Base-by-base conservation (phyloP, 1,284 basidiomycete genomes). In the Wolfiporia cocos region DNA sequence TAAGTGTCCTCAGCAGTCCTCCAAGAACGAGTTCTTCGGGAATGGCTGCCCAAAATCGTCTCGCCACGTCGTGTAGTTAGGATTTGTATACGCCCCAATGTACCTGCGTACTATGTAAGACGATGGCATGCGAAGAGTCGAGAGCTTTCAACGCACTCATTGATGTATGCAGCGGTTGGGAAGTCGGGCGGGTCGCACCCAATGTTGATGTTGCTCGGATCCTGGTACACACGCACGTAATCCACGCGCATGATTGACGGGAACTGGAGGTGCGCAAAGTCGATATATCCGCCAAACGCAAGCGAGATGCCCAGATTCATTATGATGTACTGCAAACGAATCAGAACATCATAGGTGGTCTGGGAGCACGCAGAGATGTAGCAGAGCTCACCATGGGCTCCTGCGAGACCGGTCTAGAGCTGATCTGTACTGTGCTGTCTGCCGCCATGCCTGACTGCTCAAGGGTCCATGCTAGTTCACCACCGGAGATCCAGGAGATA, bases 151-250 rank as follows among this genome's bases (percentile, higher is more conserved):
- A 63, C 76, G 29, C 49, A 82, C 82, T 76, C 61, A 22, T 82
- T 65, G 51, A 90, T 89, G 57, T 90, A 90, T 15, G 73, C 68
- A 26, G 70, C 61, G 0, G 92, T 94, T 0, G 91, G 92, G 60
- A 80, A 84, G 39, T 79, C 76, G 19, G 68, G 63, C 5, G 91
- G 91, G 54, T 92, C 85, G 56, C 92, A 95, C 3, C 90, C 88
- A 22, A 90, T 69, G 58, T 86, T 89, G 42, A 81, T 74, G 10
- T 70, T 59, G 41, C 78, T 66, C 47, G 76, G 71, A 11, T 78
- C 73, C 54, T 89, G 87, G 58, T 91, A 92, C 1, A 93, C 82
- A 7, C 91, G 76, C 31, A 93, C 76, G 64, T 81, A 94, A 59
- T 95, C 90, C 39, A 94, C 68, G 24, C 68, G 67, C 85, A 92